A percentile compares a stretch with the other conserved stretches of the same genome.
These are phyloP conservation scores for Pichiaceae sp. DNA, from an alignment of 1,139 yeast genomes.

Conservation along the genomic window DNA sequence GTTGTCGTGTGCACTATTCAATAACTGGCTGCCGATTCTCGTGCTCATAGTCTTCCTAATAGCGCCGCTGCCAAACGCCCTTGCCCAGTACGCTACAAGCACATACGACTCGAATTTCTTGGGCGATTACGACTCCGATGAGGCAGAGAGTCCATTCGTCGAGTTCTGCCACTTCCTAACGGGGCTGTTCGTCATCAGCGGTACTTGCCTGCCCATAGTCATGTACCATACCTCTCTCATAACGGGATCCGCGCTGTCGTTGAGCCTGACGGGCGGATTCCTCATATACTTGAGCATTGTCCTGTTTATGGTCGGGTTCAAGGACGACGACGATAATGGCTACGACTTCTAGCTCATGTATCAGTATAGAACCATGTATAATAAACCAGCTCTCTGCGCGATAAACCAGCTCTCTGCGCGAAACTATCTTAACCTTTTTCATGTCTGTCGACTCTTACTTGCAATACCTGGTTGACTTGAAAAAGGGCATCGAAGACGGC, in stretches of 20 bases:
- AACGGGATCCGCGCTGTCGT: slow-evolving; percentile 46
- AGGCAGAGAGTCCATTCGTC: slow-evolving; percentile 31
- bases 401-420: not conserved
- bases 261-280: slow-evolving; percentile 66
- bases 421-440: not conserved
- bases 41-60: slow-evolving; percentile 55
- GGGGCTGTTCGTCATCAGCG: slow-evolving; percentile 61
- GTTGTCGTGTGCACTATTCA: slow-evolving; percentile 63
- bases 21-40: slow-evolving; percentile 64
- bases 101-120: slow-evolving; percentile 44
- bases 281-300: slow-evolving; percentile 66
- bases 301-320: slow-evolving; percentile 62
- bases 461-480: not conserved
- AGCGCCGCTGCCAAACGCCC: slow-evolving; percentile 65
- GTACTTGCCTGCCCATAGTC: slow-evolving; percentile 56
- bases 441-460: not conserved
- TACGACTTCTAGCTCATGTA: slow-evolving; percentile 23
- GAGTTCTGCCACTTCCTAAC: slow-evolving; percentile 58
- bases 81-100: slow-evolving; percentile 37
- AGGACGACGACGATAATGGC: slow-evolving; percentile 44
- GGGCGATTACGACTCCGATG: slow-evolving; percentile 35
- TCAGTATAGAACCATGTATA: too few relatives aligned
- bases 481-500: not conserved
- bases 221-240: slow-evolving; percentile 55
- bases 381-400: not conserved